These are phyloP conservation scores for Galerina sulciceps DNA, from an alignment of 768 basidiomycete species.

Conservation along the genomic window DNA sequence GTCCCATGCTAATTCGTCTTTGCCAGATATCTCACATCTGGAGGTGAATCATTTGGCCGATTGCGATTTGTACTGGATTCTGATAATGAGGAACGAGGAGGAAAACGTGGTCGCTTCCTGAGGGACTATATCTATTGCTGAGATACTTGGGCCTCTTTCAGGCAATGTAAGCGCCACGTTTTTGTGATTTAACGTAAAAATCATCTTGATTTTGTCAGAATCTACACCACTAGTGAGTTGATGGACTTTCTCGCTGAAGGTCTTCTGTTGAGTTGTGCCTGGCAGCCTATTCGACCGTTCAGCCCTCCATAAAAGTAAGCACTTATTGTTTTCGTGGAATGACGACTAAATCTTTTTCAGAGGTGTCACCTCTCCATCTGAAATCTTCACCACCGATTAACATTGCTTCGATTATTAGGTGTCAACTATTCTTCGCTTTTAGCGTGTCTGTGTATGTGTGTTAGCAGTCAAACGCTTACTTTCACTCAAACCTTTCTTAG, in stretches of 20 bases:
- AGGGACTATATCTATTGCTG: slow-evolving; percentile 1
- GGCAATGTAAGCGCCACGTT: background rate
- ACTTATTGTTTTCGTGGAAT: background rate
- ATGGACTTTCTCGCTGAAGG: background rate
- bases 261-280: background rate
- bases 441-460: background rate
- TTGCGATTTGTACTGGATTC: background rate
- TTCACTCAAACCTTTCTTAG: background rate
- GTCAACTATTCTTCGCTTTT: background rate
- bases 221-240: background rate
- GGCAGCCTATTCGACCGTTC: background rate
- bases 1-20: background rate
- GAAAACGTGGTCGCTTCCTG: slow-evolving; percentile 1
- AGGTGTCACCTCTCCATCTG: background rate
- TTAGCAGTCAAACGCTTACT: background rate
- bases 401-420: background rate
- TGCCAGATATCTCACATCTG: slow-evolving; percentile 1
- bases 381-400: background rate
- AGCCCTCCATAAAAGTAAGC: background rate
- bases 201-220: background rate
- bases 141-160: slow-evolving; percentile 4
- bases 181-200: background rate
- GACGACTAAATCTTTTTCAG: background rate
- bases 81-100: background rate
- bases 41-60: background rate